These are phyloP conservation scores for Tricholoma furcatifolium DNA, from an alignment of 768 basidiomycete species.

Conservation along the genomic window DNA sequence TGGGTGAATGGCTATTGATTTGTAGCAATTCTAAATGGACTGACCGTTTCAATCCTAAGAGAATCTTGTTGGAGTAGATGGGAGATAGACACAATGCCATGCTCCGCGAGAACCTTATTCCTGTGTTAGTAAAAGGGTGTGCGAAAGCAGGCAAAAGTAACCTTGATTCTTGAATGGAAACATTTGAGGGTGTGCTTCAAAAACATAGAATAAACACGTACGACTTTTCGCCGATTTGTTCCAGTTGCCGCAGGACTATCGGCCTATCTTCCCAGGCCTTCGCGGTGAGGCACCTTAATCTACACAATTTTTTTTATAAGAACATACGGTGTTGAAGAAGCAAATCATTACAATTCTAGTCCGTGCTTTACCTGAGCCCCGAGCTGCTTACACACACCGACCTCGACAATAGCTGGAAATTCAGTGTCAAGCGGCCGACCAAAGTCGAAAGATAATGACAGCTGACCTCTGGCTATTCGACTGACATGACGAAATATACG, in stretches of 20 bases:
- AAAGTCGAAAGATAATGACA: not conserved
- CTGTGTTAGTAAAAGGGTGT: not conserved
- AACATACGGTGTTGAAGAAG: not conserved
- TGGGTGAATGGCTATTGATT: not conserved
- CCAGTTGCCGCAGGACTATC: constrained; percentile 81
- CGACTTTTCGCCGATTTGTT: constrained; percentile 93
- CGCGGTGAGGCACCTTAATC: constrained; percentile 73
- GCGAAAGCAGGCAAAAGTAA: not conserved
- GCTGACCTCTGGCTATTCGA: constrained; percentile 72
- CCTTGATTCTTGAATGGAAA: constrained; percentile 10
- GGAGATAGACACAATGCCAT: constrained; percentile 66
- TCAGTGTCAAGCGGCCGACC: constrained; percentile 2
- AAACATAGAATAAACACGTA: constrained; percentile 32
- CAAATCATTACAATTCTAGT: constrained; percentile 64
- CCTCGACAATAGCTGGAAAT: constrained; percentile 68
- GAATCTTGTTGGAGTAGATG: constrained; percentile 56
- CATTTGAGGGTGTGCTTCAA: constrained; percentile 32
- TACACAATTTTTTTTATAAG: constrained; percentile 23
- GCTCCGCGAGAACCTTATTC: constrained; percentile 69
- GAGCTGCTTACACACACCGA: constrained; percentile 61
- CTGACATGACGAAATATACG: constrained; percentile 72
- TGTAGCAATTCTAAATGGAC: not conserved
- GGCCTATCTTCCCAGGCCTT: constrained; percentile 93
- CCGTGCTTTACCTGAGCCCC: constrained; percentile 72
- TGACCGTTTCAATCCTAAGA: constrained; percentile 62